Evolutionary conservation across 1,284 basidiomycete genomes (phyloP), one percentile per base, ranked within the genome.

Genomic region (Schizophyllum amplum): DNA sequence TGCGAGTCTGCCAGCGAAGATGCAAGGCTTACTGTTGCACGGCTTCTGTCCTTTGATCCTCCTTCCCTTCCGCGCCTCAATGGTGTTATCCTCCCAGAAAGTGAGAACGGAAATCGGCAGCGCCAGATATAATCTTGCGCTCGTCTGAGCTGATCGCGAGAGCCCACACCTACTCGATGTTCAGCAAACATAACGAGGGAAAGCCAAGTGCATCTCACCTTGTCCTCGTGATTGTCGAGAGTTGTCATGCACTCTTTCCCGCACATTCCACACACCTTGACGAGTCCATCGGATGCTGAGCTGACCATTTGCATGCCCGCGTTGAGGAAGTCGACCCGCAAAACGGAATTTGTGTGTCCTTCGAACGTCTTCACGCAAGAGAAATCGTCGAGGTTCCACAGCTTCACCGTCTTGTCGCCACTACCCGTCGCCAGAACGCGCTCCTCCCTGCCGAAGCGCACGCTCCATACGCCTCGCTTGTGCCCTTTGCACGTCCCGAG

Each of bases 321-420:
- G 61, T 89, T 90, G 49, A 98, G 67, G 69, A 98, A 99, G 65
- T 92, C 90, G 23, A 98, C 87, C 47, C 94, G 79, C 52, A 99
- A 74, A n/a, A 99, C 94, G 4, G 93, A 94, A 72, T 98, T 98
- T 4, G 94, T 94, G 71, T 99, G 97, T 0, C 95, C 94, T 72
- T 98, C 95, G 64, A 97, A 94, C 25, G 95, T 98, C 80, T 94
- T 94, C 58, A 96, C 70, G 68, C 94, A 96, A 23, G 87, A 82
- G 70, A 88, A 95, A 67, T 96, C 93, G 62, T 94, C 90, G 59
- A 98, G 71, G 68, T 79, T 92, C 97, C 97, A 99, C 24, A 99
- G 73, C 68, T 90, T 92, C 61, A 98, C 81, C 0, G 93, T 94
- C 70, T 92, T 90, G 73, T 99, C 97, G 1, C 95, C 94, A 53